These are phyloP conservation scores for Punica granatum DNA, from an alignment of 345 rosid genomes.

Conservation along the genomic window DNA sequence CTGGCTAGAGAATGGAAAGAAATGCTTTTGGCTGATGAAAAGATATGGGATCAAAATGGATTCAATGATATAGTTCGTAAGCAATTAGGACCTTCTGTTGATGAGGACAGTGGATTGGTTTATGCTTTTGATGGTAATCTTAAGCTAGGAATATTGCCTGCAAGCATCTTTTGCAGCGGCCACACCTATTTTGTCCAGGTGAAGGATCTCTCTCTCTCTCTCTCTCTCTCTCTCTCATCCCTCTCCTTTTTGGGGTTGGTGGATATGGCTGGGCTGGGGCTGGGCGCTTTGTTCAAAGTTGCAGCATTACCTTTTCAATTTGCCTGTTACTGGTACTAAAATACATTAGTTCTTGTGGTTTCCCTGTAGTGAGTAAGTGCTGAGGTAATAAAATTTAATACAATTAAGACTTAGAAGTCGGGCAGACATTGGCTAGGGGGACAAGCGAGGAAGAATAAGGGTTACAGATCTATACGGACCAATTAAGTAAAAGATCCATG, in stretches of 20 bases:
- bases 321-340: not conserved
- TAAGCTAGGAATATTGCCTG: conserved; percentile 90
- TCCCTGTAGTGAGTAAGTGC: not conserved
- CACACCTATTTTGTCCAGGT: conserved; percentile 98
- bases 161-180: conserved; percentile 93
- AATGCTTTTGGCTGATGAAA: conserved; percentile 76
- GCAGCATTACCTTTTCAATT: not conserved
- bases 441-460: not conserved
- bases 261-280: no score
- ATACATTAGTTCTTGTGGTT: not conserved
- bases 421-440: not conserved
- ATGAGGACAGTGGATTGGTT: conserved; percentile 64
- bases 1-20: conserved; percentile 95
- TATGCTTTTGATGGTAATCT: conserved; percentile 93
- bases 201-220: not conserved
- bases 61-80: conserved; percentile 74
- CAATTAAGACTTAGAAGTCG: not conserved
- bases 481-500: not conserved
- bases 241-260: no score
- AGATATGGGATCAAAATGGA: conserved; percentile 98
- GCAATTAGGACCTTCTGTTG: conserved; percentile 88
- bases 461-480: not conserved
- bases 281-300: not conserved
- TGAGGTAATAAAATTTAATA: not conserved
- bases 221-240: no score